Evolutionary conservation across 148 eudicot species (phyloP).

Genomic region (Pouteria glomerata): DNA sequence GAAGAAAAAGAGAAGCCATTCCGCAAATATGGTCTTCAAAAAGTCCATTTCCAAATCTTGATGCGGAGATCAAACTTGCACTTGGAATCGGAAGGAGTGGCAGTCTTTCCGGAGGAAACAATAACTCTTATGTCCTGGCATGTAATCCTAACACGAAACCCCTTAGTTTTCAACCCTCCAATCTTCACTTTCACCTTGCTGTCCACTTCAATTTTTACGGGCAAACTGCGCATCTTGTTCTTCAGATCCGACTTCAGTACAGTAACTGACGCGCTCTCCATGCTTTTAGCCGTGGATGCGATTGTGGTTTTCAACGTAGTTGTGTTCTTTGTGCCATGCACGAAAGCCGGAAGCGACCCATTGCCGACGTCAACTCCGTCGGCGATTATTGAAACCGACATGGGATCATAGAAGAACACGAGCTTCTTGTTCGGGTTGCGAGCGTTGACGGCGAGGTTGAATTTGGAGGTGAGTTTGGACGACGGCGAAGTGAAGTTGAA

Average conservation of each 20-base stretch:
- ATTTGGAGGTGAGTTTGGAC: conserved; percentile 23
- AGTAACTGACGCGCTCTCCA: conserved; percentile 11
- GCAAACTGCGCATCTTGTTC: conserved; percentile 25
- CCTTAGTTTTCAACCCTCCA: conserved; percentile 34
- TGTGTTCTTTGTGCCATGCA: conserved; percentile 31
- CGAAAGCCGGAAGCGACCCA: conserved; percentile 35
- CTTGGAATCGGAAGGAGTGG: conserved; percentile 25
- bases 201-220: conserved; percentile 31
- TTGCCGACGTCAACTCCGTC: conserved; percentile 28
- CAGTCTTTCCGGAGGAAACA: conserved; percentile 29
- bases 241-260: conserved; percentile 24
- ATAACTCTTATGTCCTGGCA: conserved; percentile 35
- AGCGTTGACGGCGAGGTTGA: conserved; percentile 35
- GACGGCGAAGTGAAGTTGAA: conserved; percentile 40
- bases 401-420: conserved; percentile 35
- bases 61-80: conserved; percentile 45
- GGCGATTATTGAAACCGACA: conserved; percentile 11
- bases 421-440: conserved; percentile 51
- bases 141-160: conserved; percentile 32
- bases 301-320: conserved; percentile 29
- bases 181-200: conserved; percentile 36
- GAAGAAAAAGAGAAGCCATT: no score
- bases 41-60: conserved; percentile 58
- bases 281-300: conserved; percentile 6
- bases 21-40: conserved; percentile 41